Base-by-base conservation (phyloP, 1,284 basidiomycete species). In the Pterulicium gracile region DNA sequence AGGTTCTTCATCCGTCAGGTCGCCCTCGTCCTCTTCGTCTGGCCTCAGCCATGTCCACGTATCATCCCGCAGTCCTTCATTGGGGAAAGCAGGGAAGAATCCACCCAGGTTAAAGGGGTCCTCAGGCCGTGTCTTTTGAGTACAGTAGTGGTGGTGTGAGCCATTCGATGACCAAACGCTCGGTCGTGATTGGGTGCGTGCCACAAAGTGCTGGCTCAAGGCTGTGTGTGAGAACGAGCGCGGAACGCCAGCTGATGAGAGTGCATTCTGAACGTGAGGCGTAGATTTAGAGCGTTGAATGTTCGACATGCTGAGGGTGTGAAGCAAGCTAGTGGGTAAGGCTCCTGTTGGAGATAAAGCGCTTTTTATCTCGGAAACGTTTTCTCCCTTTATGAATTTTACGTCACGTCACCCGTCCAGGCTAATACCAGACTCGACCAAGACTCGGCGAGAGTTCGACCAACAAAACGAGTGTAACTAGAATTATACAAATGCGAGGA, bases 101-200 rank as follows among this genome's bases (percentile, higher is more conserved):
- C 66, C 67, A 17, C 58, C 58, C 46, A 77, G 61, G 54, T 58
- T 72, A 61, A 75, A 76, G 4, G 73, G 68, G 52, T 76, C 72
- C 46, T 68, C 67, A 5, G 36, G 36, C 15, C 19, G 7, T 34
- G 50, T 46, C 21, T 52, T 52, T 36, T 45, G 51, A 44, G 45
- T 56, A 50, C 49, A 53, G 35, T 27, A 50, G 46, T 21, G 46
- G 36, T 36, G 27, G 39, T 44, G 46, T 4, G 36, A 48, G 46
- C 17, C 15, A 27, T 15, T n/a, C 20, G 42, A 27, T 41, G 24
- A 41, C 32, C 13, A 18, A 32, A 17, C 7, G 44, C 23, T 27
- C 17, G 40, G 39, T 18, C 20, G 48, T n/a, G 32, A 47, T 44
- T 46, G 44, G 18, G 47, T 43, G 41, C 36, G 47, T 24, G 32